Conservation (phyloP, 1,284 basidiomycete genomes). For the Ganoderma sinense region DNA sequence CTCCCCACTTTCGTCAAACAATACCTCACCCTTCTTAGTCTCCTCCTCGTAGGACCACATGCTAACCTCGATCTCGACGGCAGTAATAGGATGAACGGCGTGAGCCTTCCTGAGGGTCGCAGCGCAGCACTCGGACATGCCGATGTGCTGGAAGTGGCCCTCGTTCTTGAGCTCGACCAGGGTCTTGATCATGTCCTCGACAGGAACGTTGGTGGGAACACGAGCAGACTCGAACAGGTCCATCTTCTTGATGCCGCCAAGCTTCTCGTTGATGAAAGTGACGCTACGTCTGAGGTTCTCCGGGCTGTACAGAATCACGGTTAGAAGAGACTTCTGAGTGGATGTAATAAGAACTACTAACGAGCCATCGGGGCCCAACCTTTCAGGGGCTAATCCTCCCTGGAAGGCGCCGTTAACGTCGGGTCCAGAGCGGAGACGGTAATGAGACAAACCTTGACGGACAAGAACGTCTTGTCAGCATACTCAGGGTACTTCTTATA, state of each 20-base stretch:
- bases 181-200: slow-evolving; percentile 43
- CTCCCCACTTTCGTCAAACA: background rate
- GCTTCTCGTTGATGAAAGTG: slow-evolving; percentile 48
- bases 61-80: slow-evolving; percentile 63
- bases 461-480: slow-evolving; percentile 57
- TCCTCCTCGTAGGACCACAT: slow-evolving; percentile 59
- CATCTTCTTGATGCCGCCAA: slow-evolving; percentile 51
- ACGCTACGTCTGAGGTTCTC: slow-evolving; percentile 52
- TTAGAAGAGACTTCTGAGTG: background rate
- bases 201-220: slow-evolving; percentile 39
- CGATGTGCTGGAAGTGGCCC: slow-evolving; percentile 55
- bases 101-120: slow-evolving; percentile 49
- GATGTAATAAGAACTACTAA: slow-evolving; percentile 28
- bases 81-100: slow-evolving; percentile 49
- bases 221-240: slow-evolving; percentile 54
- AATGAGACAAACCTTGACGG: slow-evolving; percentile 44
- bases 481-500: slow-evolving; percentile 62
- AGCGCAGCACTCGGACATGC: slow-evolving; percentile 56
- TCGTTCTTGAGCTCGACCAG: slow-evolving; percentile 43
- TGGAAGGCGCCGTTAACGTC: slow-evolving; percentile 32
- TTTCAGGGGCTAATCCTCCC: slow-evolving; percentile 45
- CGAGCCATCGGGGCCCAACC: slow-evolving; percentile 37
- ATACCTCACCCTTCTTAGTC: slow-evolving; percentile 45
- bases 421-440: background rate
- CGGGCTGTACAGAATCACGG: slow-evolving; percentile 33